Percentiles rank a stretch among this genome's conserved stretches.
Conservation (phyloP, 306 rosid species). For the Corylus americana region DNA sequence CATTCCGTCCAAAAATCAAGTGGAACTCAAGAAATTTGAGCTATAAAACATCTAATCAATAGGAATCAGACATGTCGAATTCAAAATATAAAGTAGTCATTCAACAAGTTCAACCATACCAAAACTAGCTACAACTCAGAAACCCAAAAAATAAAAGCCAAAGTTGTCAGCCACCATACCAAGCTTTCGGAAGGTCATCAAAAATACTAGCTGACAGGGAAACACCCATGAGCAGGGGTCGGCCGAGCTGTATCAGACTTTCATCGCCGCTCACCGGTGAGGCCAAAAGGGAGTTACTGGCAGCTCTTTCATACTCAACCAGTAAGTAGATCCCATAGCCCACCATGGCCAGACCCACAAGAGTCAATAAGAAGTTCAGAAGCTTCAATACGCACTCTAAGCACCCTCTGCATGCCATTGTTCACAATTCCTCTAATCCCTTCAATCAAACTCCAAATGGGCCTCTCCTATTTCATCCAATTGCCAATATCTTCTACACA, state of each 20-base stretch:
- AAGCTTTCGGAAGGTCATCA: conserved; percentile 70
- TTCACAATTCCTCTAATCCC: conserved; percentile 37
- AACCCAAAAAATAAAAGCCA: conserved; percentile 1
- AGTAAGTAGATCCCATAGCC: conserved; percentile 92
- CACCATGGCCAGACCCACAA: conserved; percentile 82
- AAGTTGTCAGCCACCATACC: conserved; percentile 55
- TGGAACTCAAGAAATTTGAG: neutral
- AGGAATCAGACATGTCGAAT: too few species aligned
- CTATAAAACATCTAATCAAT: neutral
- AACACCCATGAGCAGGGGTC: conserved; percentile 74
- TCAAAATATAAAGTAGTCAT: neutral
- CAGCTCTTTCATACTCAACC: conserved; percentile 48
- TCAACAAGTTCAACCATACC: neutral
- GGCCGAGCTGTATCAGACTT: conserved; percentile 63
- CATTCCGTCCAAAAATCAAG: neutral
- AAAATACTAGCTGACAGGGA: conserved; percentile 51
- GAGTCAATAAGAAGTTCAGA: conserved; percentile 72
- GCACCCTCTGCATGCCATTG: conserved; percentile 92
- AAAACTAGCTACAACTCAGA: conserved; percentile 6
- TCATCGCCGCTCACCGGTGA: conserved; percentile 43
- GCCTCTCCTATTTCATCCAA: conserved; percentile 31
- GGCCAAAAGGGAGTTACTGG: conserved; percentile 21
- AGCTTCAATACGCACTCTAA: conserved; percentile 89
- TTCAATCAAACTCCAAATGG: conserved; percentile 34
- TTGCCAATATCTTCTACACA: conserved; percentile 33